Conservation (phyloP, 2,329 filamentous ascomycete species). For the Ophiostoma sp. region DNA sequence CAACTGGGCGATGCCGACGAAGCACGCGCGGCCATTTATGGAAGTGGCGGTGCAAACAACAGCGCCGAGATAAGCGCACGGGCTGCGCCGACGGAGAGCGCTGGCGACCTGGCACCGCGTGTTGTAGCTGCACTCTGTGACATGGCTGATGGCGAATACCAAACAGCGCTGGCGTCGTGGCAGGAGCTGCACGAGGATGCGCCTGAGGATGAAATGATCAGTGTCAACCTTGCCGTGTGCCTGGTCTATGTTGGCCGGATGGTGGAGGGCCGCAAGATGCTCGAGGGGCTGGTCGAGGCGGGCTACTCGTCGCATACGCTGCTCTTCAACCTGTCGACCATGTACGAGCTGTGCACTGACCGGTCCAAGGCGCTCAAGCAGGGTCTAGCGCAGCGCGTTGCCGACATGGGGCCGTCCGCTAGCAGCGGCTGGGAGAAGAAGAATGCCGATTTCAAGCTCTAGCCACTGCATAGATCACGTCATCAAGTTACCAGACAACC, state of each 20-base stretch:
- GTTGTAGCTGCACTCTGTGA: conserved; percentile 63
- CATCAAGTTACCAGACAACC: too few relatives aligned
- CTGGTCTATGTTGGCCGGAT: conserved; percentile 76
- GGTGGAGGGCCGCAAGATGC: conserved; percentile 59
- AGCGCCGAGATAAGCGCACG: not conserved
- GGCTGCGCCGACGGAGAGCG: conserved; percentile 23
- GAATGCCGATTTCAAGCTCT: conserved; percentile 73
- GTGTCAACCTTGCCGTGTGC: conserved; percentile 78
- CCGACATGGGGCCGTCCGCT: conserved; percentile 50
- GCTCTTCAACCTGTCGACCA: conserved; percentile 82
- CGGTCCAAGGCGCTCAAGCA: conserved; percentile 64
- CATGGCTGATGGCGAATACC: conserved; percentile 73
- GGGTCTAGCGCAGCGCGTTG: conserved; percentile 63
- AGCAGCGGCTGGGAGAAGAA: conserved; percentile 61
- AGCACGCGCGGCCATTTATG: conserved; percentile 51
- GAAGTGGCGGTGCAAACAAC: not conserved
- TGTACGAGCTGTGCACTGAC: conserved; percentile 89
- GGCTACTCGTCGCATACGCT: conserved; percentile 69
- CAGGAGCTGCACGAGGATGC: conserved; percentile 40
- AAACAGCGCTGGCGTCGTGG: conserved; percentile 59
- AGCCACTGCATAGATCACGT: not conserved
- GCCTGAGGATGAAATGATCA: conserved; percentile 59
- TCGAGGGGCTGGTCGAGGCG: conserved; percentile 60
- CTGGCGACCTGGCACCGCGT: conserved; percentile 39
- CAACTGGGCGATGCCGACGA: conserved; percentile 70